phyloP scores from a whole-genome alignment of 352 stramenopile genomes.

The Phytophthora sp. region DNA sequence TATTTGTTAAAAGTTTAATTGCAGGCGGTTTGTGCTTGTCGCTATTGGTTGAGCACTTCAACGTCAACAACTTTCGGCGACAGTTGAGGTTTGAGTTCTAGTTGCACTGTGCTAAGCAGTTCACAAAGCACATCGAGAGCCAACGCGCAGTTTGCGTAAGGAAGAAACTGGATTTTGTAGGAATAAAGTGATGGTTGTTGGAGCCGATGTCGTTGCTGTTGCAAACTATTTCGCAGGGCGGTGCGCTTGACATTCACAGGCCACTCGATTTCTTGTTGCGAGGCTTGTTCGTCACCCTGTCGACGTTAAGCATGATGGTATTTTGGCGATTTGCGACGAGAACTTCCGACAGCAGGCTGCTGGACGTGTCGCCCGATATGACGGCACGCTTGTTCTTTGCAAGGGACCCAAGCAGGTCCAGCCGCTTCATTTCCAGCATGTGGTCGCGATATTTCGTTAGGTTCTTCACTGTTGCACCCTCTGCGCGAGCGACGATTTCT shows the following conservation, averaged over 20 bases:
- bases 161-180: too few species aligned
- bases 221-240: too few species aligned
- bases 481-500: slow-evolving; percentile 54
- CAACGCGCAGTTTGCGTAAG: too few species aligned
- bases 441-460: slow-evolving; percentile 46
- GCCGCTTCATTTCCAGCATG: slow-evolving; percentile 50
- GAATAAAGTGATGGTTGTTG: too few species aligned
- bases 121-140: too few species aligned
- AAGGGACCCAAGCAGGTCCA: slow-evolving; percentile 49
- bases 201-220: too few species aligned
- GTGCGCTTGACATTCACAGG: too few species aligned
- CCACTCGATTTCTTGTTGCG: not conserved
- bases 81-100: too few species aligned
- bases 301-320: slow-evolving; percentile 57
- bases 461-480: slow-evolving; percentile 44
- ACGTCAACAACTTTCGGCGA: too few species aligned
- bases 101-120: too few species aligned
- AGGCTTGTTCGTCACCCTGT: slow-evolving; percentile 3
- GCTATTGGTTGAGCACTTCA: not conserved
- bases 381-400: slow-evolving; percentile 52
- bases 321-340: slow-evolving; percentile 61
- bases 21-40: too few species aligned
- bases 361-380: slow-evolving; percentile 53
- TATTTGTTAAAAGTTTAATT: too few species aligned
- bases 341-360: slow-evolving; percentile 60